phyloP scores from a whole-genome alignment of 345 rosid species.

The Laguncularia racemosa region DNA sequence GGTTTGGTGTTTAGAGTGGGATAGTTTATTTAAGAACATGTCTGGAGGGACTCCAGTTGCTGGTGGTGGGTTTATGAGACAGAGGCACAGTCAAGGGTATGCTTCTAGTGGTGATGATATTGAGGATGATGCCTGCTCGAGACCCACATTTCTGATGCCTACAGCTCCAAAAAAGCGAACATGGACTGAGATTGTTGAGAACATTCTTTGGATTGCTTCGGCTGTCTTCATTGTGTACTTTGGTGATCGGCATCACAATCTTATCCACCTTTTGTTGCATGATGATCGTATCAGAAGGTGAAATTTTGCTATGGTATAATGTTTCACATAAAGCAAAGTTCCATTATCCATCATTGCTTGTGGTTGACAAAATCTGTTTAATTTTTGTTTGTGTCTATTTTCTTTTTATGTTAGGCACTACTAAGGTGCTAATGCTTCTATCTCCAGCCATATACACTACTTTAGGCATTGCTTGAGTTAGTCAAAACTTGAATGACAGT shows the following conservation, averaged over 20 bases:
- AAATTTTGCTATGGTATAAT: not conserved
- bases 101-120: slow-evolving; percentile 80
- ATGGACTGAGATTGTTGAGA: slow-evolving; percentile 69
- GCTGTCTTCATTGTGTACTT: slow-evolving; percentile 67
- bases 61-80: slow-evolving; percentile 85
- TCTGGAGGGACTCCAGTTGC: slow-evolving; percentile 87
- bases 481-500: no score
- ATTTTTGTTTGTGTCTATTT: no score
- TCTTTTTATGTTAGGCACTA: no score
- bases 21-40: slow-evolving; percentile 28
- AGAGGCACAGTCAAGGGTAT: slow-evolving; percentile 91
- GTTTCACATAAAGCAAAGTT: not conserved
- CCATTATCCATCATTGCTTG: not conserved
- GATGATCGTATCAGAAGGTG: slow-evolving; percentile 86
- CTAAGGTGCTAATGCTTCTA: no score
- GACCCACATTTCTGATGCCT: slow-evolving; percentile 41
- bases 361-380: no score
- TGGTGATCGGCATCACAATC: slow-evolving; percentile 71
- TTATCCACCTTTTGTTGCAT: slow-evolving; percentile 57
- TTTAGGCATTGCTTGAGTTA: no score
- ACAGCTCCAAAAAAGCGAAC: slow-evolving; percentile 34
- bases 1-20: no score
- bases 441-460: no score
- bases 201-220: slow-evolving; percentile 79
- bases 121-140: slow-evolving; percentile 93